These are phyloP conservation scores for Plenodomus tracheiphilus DNA, from an alignment of 2,329 filamentous ascomycete genomes.

Conservation along the genomic window DNA sequence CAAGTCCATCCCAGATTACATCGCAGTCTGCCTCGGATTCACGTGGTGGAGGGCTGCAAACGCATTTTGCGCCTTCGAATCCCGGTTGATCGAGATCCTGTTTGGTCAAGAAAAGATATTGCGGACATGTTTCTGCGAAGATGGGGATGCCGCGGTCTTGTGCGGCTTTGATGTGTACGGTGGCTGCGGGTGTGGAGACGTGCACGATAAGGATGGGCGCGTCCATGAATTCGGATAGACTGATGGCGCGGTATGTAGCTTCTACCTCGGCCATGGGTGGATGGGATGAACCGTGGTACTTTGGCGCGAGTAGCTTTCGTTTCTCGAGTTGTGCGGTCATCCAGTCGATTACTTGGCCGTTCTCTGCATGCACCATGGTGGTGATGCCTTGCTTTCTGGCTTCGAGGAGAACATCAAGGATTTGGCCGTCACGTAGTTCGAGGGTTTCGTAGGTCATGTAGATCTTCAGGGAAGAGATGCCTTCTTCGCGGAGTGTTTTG, in stretches of 20 bases:
- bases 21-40: constrained; percentile 53
- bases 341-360: constrained; percentile 59
- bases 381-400: constrained; percentile 51
- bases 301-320: constrained; percentile 52
- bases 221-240: constrained; percentile 52
- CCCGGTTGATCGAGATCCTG: constrained; percentile 55
- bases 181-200: constrained; percentile 54
- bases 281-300: constrained; percentile 56
- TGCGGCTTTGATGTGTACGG: constrained; percentile 52
- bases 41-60: constrained; percentile 58
- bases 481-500: constrained; percentile 38
- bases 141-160: constrained; percentile 56
- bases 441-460: constrained; percentile 50
- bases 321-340: constrained; percentile 58
- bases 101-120: constrained; percentile 59
- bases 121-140: constrained; percentile 60
- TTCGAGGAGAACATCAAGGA: constrained; percentile 45
- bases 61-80: constrained; percentile 60
- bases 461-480: constrained; percentile 48
- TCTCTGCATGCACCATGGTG: constrained; percentile 61
- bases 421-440: constrained; percentile 45
- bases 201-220: constrained; percentile 60
- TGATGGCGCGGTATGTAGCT: constrained; percentile 58
- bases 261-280: constrained; percentile 57
- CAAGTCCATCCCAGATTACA: constrained; percentile 55